Evolutionary conservation across 106 monocot genomes (phyloP).

Genomic region (Narthecium ossifragum): DNA sequence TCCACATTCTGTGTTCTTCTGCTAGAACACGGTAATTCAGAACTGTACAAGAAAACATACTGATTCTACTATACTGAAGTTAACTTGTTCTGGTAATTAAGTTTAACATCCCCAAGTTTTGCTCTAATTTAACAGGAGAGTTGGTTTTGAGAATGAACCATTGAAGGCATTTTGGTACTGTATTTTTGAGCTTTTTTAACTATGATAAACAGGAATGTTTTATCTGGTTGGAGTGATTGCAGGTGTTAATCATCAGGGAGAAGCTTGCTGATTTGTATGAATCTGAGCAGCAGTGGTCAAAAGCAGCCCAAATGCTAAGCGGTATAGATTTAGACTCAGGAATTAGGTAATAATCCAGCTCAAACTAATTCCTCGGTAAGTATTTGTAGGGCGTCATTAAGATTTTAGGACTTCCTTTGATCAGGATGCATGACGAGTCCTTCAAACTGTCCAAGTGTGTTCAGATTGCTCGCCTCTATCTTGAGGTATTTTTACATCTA

Average conservation of each 20-base stretch:
- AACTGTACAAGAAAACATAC: neutral
- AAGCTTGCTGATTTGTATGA: conserved; percentile 98
- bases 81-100: neutral
- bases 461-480: conserved; percentile 95
- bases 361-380: too few species aligned
- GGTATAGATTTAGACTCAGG: conserved; percentile 96
- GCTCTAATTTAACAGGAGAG: neutral
- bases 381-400: neutral
- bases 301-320: conserved; percentile 98
- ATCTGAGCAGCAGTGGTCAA: conserved; percentile 95
- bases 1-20: neutral
- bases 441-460: conserved; percentile 97
- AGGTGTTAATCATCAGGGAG: conserved; percentile 92
- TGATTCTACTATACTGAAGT: neutral
- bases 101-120: neutral
- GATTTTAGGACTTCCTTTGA: neutral
- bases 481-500: conserved; percentile 51
- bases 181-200: neutral
- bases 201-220: neutral
- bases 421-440: conserved; percentile 89
- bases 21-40: neutral
- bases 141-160: neutral
- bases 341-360: too few species aligned
- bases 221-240: too few species aligned
- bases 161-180: neutral